These are phyloP conservation scores for Candida pseudoglaebosa DNA, from an alignment of 805 yeast genomes.

Conservation along the genomic window DNA sequence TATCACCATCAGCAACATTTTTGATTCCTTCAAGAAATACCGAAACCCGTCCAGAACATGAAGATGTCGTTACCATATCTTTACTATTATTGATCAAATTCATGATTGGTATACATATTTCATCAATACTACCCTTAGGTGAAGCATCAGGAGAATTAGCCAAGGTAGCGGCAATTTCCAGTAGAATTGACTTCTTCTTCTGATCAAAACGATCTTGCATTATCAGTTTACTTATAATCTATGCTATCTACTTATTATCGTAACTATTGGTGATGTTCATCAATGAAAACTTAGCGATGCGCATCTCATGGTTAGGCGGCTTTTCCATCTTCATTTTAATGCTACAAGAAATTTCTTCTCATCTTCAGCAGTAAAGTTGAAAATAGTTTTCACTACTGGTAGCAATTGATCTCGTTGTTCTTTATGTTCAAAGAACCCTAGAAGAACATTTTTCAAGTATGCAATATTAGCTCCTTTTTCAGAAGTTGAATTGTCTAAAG, in stretches of 20 bases:
- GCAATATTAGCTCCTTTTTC: conserved; percentile 40
- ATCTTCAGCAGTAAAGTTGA: conserved; percentile 66
- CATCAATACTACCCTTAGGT: conserved; percentile 87
- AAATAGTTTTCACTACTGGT: conserved; percentile 78
- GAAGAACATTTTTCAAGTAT: conserved; percentile 81
- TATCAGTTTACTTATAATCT: no score
- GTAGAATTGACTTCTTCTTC: conserved; percentile 52
- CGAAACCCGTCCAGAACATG: conserved; percentile 84
- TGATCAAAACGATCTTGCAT: conserved; percentile 60
- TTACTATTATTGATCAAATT: conserved; percentile 56
- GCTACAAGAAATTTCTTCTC: conserved; percentile 68
- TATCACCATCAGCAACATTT: conserved; percentile 12
- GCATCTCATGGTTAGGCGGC: background rate
- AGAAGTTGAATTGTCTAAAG: conserved; percentile 3
- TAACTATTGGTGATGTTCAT: no score
- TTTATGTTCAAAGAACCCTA: conserved; percentile 86
- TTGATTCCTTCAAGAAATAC: conserved; percentile 77
- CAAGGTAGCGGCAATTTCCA: conserved; percentile 46
- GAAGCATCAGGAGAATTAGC: conserved; percentile 57
- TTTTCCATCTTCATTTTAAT: conserved; percentile 24
- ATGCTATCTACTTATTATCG: no score
- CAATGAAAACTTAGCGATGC: conserved; percentile 4
- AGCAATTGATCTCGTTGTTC: conserved; percentile 85
- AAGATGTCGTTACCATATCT: conserved; percentile 80
- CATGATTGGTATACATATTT: conserved; percentile 67